Evolutionary conservation across 495 filamentous ascomycete genomes (phyloP).

Genomic region (Podospora pseudopauciseta): DNA sequence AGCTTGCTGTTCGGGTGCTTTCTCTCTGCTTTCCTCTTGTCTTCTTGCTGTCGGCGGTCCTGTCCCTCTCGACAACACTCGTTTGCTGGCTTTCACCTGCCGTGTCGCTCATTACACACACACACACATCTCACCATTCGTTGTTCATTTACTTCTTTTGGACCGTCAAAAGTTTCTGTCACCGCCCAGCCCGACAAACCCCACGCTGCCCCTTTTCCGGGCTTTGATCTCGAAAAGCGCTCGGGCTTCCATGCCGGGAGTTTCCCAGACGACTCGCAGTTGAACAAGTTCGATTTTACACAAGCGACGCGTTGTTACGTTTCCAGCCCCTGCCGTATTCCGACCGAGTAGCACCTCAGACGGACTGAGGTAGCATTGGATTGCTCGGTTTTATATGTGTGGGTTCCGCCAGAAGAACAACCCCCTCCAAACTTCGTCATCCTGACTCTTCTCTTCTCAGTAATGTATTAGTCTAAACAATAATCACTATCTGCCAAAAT

Average conservation of each 20-base stretch:
- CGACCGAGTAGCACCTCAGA: constrained; percentile 7
- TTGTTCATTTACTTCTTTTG: constrained; percentile 1
- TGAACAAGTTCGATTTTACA: constrained; percentile 5
- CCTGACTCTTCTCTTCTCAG: constrained; percentile 1
- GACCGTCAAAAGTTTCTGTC: neutral
- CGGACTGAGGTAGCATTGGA: neutral
- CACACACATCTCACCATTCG: neutral
- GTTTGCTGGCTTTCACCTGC: neutral
- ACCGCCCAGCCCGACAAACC: neutral
- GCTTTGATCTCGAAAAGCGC: constrained; percentile 8
- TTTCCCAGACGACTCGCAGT: neutral
- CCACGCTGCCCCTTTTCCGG: constrained; percentile 8
- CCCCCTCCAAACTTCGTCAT: neutral
- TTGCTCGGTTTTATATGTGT: neutral
- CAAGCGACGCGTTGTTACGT: constrained; percentile 1
- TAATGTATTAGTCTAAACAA: constrained; percentile 20
- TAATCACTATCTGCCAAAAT: constrained; percentile 32
- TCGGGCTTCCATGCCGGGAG: constrained; percentile 2
- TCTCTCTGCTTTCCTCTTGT: neutral
- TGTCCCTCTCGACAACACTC: neutral
- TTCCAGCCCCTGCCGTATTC: neutral
- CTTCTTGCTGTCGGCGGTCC: neutral
- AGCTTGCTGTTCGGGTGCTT: neutral
- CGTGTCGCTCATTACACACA: neutral
- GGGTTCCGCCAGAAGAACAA: neutral